A percentile compares a stretch with the other conserved stretches of the same genome.
phyloP scores from a whole-genome alignment of 805 yeast species.

The Metschnikowia orientalis region DNA sequence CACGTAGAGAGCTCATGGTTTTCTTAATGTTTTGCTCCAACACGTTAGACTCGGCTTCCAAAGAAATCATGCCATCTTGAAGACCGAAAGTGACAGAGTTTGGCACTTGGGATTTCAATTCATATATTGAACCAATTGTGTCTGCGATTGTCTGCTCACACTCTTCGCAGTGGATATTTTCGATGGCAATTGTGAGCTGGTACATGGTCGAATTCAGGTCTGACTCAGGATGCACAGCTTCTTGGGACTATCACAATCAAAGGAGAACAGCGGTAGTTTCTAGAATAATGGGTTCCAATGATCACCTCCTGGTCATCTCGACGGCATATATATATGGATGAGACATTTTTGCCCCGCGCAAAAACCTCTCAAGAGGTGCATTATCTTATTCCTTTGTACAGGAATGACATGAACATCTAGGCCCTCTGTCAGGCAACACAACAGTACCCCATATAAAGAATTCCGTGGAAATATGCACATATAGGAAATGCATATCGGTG shows the following conservation, averaged over 20 bases:
- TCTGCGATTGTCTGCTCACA: slow-evolving; percentile 41
- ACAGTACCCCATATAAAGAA: no score
- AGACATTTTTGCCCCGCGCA: slow-evolving; percentile 4
- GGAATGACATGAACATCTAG: no score
- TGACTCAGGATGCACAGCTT: slow-evolving; percentile 1
- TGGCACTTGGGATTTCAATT: no score
- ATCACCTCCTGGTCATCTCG: no score
- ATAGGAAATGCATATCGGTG: no score
- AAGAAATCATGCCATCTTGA: neutral
- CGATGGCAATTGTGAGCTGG: slow-evolving; percentile 19
- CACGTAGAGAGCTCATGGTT: slow-evolving; percentile 24
- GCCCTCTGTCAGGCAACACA: no score
- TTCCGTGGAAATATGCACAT: no score
- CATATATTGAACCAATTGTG: slow-evolving; percentile 5
- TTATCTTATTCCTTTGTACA: no score
- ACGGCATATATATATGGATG: slow-evolving; percentile 3
- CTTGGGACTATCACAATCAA: no score
- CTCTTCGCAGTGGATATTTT: slow-evolving; percentile 53
- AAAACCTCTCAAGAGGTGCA: slow-evolving; percentile 1
- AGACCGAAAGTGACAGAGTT: neutral
- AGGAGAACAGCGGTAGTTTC: no score
- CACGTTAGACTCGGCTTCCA: neutral
- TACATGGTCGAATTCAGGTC: slow-evolving; percentile 1
- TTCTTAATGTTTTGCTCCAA: slow-evolving; percentile 1
- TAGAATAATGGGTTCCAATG: no score